Evolutionary conservation across 202 grass and related monocot species (phyloP).

Genomic region (Panicum hallii): DNA sequence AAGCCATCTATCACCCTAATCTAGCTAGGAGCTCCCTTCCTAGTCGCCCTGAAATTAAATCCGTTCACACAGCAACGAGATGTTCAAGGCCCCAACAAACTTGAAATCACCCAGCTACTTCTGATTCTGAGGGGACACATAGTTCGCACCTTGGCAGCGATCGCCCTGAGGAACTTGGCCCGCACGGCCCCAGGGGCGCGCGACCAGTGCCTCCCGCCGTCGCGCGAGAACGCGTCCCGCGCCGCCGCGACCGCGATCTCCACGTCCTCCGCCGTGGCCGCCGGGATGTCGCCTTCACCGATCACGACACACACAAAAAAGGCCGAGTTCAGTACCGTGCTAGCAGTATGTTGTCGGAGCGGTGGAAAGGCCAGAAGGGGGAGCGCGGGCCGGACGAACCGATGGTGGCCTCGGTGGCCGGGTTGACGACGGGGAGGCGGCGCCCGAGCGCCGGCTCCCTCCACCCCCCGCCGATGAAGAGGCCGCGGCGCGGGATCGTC

Average conservation of each 20-base stretch:
- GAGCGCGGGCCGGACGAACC: slow-evolving; percentile 34
- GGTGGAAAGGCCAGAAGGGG: not conserved
- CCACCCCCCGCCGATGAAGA: slow-evolving; percentile 78
- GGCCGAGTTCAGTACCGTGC: slow-evolving; percentile 11
- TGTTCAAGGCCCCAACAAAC: slow-evolving; percentile 6
- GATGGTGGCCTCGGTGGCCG: slow-evolving; percentile 67
- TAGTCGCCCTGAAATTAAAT: not conserved
- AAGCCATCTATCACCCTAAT: not conserved
- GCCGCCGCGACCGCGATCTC: slow-evolving; percentile 71
- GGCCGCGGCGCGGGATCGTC: slow-evolving; percentile 58
- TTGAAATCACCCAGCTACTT: not conserved
- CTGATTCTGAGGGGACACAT: not conserved
- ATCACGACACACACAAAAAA: slow-evolving; percentile 10
- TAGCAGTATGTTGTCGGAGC: not conserved
- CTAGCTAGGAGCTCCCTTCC: not conserved
- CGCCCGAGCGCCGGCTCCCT: slow-evolving; percentile 52
- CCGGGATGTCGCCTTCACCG: slow-evolving; percentile 65
- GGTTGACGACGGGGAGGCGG: slow-evolving; percentile 76
- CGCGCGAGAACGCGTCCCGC: slow-evolving; percentile 47
- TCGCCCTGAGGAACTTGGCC: slow-evolving; percentile 65
- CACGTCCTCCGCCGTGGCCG: slow-evolving; percentile 74
- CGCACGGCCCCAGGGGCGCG: slow-evolving; percentile 51
- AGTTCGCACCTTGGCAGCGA: slow-evolving; percentile 62
- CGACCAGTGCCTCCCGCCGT: slow-evolving; percentile 58
- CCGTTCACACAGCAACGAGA: not conserved